Evolutionary conservation across 2,329 filamentous ascomycete species (phyloP).

Genomic region (Apiospora phragmitis): DNA sequence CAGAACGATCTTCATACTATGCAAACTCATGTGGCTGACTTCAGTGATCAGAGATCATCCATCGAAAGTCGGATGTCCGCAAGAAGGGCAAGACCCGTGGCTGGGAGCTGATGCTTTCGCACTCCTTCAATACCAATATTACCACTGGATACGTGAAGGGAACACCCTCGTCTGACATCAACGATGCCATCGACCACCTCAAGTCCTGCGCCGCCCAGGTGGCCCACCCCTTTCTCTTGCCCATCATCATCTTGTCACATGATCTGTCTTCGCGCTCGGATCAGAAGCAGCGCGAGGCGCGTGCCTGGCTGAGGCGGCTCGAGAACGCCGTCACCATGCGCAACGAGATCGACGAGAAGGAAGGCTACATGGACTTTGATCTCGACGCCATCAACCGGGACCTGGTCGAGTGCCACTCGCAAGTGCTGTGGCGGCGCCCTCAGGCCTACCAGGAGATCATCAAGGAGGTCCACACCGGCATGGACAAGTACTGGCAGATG

Average conservation of each 20-base stretch:
- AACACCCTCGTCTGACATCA: conserved; percentile 57
- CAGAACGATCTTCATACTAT: background rate
- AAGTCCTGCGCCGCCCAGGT: conserved; percentile 48
- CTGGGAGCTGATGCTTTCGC: conserved; percentile 64
- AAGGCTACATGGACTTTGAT: conserved; percentile 55
- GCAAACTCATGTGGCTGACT: background rate
- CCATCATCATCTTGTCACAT: conserved; percentile 58
- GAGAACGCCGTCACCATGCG: conserved; percentile 64
- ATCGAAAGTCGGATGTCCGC: conserved; percentile 65
- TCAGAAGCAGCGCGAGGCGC: conserved; percentile 61
- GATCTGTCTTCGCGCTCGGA: conserved; percentile 58
- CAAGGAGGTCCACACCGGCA: conserved; percentile 47
- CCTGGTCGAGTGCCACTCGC: conserved; percentile 63
- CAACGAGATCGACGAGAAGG: conserved; percentile 57
- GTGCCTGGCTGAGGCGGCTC: conserved; percentile 61
- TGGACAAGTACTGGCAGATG: conserved; percentile 43
- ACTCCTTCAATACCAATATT: conserved; percentile 54
- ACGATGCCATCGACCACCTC: conserved; percentile 50
- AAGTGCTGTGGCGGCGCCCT: conserved; percentile 63
- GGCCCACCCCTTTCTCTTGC: conserved; percentile 59
- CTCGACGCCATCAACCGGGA: conserved; percentile 62
- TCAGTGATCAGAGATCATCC: conserved; percentile 53
- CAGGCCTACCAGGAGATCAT: conserved; percentile 60
- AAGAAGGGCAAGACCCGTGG: conserved; percentile 65
- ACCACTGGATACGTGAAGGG: conserved; percentile 65